Base-by-base conservation (phyloP, 192 early-diverging fungal genomes). In the Linnemannia zychae region DNA sequence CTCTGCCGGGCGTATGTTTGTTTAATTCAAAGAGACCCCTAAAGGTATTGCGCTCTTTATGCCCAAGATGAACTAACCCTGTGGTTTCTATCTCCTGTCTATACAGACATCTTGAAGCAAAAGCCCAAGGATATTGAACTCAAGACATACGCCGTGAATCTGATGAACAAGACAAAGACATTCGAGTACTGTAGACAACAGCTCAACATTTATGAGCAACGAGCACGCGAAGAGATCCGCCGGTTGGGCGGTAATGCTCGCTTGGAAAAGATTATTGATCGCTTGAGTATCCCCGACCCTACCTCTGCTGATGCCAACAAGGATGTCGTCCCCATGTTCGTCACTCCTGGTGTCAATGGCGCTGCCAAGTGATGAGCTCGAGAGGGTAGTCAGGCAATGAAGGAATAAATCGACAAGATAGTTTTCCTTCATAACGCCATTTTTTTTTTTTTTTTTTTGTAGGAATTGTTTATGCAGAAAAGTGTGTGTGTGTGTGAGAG, bases 101-200 rank as follows among this genome's bases (percentile, higher is more conserved):
- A 20, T 3, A 11, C 74, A 91, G 94, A 94, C 79, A 99, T 99
- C 72, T 79, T 99, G 67, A 93, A 95, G 71, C 97, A 99, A 86
- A 94, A 93, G 57, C 96, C 97, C 13, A 90, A 88, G 4, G 94
- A 95, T 40, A 80, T 92, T 2, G 94, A 98, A 50, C 87, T 99
- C 31, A 99, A 99, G 78, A 88, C 89, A 69, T 97, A 96, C 71
- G 98, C 97, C 0, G 91, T 99, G 57, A 87, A 90, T 75, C 76
- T 98, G 49, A 93, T 99, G 94, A 88, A 94, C 52, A 90, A 92
- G 74, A 93, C 95, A 2, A 74, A 88, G 28, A 94, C 96, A 16
- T 97, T 99, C 73, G 93, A 94, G 17, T 98, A 97, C 77, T 96
- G 95, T 11, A 75, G 89, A 2, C 67, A 90, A 33, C 94, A 92